phyloP scores from a whole-genome alignment of 148 eudicot species.

The Euryodendron excelsum region DNA sequence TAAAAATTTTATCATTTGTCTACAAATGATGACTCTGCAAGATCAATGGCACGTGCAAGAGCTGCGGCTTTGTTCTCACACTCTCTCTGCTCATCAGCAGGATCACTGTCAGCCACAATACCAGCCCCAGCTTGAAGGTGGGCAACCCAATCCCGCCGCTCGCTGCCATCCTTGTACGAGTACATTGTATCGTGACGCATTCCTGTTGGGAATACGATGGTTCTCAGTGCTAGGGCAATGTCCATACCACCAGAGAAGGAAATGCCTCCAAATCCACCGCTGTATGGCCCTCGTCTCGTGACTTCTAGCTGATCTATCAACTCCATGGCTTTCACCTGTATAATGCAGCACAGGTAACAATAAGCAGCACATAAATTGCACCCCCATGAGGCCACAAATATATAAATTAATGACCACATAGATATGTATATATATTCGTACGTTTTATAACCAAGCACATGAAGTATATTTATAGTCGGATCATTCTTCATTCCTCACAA shows the following conservation, averaged over 20 bases:
- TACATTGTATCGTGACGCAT: constrained; percentile 84
- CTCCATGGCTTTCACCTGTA: constrained; percentile 98
- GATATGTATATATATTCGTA: no score
- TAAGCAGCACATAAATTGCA: constrained; percentile 8
- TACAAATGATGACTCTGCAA: constrained; percentile 93
- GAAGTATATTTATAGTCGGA: no score
- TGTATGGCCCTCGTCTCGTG: constrained; percentile 90
- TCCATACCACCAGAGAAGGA: constrained; percentile 98
- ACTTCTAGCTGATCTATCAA: constrained; percentile 87
- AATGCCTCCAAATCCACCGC: constrained; percentile 98
- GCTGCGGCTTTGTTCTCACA: constrained; percentile 98
- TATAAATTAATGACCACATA: no score
- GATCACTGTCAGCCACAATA: constrained; percentile 92
- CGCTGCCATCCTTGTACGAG: constrained; percentile 58
- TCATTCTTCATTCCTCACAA: no score
- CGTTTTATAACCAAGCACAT: no score
- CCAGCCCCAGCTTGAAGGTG: constrained; percentile 98
- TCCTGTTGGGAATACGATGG: constrained; percentile 83
- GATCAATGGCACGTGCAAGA: constrained; percentile 92
- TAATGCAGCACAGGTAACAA: background rate
- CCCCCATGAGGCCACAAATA: background rate
- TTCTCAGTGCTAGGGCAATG: constrained; percentile 89
- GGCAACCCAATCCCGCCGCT: constrained; percentile 87
- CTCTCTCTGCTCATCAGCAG: constrained; percentile 87
- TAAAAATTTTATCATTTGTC: constrained; percentile 26